Conservation (phyloP, 345 rosid species). For the Streptanthus diversifolius region DNA sequence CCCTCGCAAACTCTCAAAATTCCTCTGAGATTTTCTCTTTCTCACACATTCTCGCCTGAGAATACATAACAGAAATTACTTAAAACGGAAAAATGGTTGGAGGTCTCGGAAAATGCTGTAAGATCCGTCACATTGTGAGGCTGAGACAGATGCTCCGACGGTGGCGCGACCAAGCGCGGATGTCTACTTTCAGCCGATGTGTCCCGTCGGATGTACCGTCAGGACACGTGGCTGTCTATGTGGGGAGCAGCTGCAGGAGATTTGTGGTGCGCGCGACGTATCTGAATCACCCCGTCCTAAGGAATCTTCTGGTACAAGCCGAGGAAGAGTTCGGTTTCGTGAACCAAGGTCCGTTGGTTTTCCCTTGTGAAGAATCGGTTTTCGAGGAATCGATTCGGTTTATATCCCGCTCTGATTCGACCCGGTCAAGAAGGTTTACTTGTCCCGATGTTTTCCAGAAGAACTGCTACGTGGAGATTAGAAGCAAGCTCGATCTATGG, state of each 20-base stretch:
- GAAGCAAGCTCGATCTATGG: conserved; percentile 52
- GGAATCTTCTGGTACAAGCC: conserved; percentile 60
- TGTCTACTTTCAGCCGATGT: conserved; percentile 43
- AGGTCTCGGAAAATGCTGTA: conserved; percentile 73
- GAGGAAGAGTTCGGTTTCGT: conserved; percentile 90
- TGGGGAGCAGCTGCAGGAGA: conserved; percentile 62
- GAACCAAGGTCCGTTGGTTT: conserved; percentile 72
- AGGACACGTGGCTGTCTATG: conserved; percentile 86
- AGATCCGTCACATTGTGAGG: conserved; percentile 89
- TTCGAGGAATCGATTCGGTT: conserved; percentile 73
- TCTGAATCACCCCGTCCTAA: conserved; percentile 82
- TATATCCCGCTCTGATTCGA: conserved; percentile 59
- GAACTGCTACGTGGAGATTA: conserved; percentile 50
- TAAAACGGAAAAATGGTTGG: conserved; percentile 52
- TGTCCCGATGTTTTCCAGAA: conserved; percentile 57
- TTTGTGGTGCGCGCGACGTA: conserved; percentile 84
- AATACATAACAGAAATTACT: neutral
- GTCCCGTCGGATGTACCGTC: conserved; percentile 79
- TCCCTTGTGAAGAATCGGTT: conserved; percentile 84
- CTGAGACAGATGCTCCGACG: conserved; percentile 77
- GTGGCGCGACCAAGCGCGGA: conserved; percentile 84
- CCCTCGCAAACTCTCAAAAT: conserved; percentile 9
- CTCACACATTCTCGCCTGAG: neutral
- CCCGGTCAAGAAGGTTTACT: conserved; percentile 40
- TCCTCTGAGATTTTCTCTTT: conserved; percentile 30